Evolutionary conservation across 2,329 filamentous ascomycete genomes (phyloP).

Genomic region (Aspergillus awamori): DNA sequence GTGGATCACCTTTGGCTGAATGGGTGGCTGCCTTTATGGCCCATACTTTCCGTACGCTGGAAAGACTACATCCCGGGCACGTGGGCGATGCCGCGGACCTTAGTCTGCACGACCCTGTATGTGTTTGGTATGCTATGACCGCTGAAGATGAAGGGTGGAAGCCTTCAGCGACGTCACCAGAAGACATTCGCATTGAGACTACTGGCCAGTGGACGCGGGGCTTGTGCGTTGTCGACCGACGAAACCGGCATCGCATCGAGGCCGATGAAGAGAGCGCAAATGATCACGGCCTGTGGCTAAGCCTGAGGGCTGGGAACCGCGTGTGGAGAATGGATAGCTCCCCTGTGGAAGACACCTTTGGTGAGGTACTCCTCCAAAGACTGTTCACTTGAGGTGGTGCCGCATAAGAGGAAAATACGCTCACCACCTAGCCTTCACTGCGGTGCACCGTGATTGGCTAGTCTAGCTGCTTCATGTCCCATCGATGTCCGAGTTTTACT

Average conservation of each 20-base stretch:
- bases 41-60: constrained; percentile 71
- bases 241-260: constrained; percentile 53
- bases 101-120: constrained; percentile 76
- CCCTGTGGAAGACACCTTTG: constrained; percentile 70
- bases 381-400: constrained; percentile 52
- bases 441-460: neutral
- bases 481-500: neutral
- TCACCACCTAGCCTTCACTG: neutral
- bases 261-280: constrained; percentile 63
- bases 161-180: constrained; percentile 56
- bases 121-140: constrained; percentile 76
- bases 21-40: constrained; percentile 74
- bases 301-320: constrained; percentile 72
- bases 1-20: constrained; percentile 70
- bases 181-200: constrained; percentile 90
- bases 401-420: neutral
- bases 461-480: neutral
- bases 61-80: constrained; percentile 60
- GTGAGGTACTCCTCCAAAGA: constrained; percentile 64
- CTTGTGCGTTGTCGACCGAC: constrained; percentile 81
- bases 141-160: constrained; percentile 41
- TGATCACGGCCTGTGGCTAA: constrained; percentile 78
- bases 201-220: constrained; percentile 92
- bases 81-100: constrained; percentile 56
- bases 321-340: constrained; percentile 72